Evolutionary conservation across 208 protist genomes (phyloP), one percentile per base, ranked within the genome.

Genomic region (Leishmania gerbilli): DNA sequence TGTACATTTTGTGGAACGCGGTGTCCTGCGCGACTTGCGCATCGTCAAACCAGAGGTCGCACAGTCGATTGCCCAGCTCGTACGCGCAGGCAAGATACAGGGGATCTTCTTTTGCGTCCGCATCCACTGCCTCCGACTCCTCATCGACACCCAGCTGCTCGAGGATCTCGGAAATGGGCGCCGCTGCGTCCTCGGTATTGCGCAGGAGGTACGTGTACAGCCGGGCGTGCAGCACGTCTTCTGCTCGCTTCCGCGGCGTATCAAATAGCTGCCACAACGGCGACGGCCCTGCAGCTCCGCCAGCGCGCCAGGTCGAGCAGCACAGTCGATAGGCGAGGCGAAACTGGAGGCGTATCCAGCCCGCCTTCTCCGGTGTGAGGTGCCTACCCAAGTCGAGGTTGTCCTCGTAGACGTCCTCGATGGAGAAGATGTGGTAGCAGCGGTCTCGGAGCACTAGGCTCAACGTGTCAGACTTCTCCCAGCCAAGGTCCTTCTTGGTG

Each of bases 351-450:
- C 80, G 72, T 47, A 97, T 83, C 88, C 96, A 97, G 17, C 19
- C 71, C 31, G 81, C 79, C 79, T 96, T 97, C 7, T 82, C 72
- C 1, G 83, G 84, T 13, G 86, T 86, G 19, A 96, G 85, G 72
- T 97, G 94, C 1, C 94, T 84, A 6, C 84, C 92, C 17, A 95
- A 82, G 80, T 96, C 95, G 19, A 96, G 82, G 69, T 95, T 65
- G 15, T 93, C 85, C 64, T 97, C 94, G 81, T 96, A 97, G 34
- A 89, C 84, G 75, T 97, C 94, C 58, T 96, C 92, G 74, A 97
- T 95, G 80, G 87, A 96, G 51, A 96, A 80, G 58, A 81, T 64
- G 79, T 94, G 90, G 81, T 87, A 95, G 74, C 91, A 78, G 21
- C 90, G 86, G 51, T 94, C 62, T 21, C 88, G 72, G n/a, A 92